Evolutionary conservation across 2,329 filamentous ascomycete species (phyloP), one percentile per base, ranked within the genome.

Genomic region (Pochonia chlamydosporia): DNA sequence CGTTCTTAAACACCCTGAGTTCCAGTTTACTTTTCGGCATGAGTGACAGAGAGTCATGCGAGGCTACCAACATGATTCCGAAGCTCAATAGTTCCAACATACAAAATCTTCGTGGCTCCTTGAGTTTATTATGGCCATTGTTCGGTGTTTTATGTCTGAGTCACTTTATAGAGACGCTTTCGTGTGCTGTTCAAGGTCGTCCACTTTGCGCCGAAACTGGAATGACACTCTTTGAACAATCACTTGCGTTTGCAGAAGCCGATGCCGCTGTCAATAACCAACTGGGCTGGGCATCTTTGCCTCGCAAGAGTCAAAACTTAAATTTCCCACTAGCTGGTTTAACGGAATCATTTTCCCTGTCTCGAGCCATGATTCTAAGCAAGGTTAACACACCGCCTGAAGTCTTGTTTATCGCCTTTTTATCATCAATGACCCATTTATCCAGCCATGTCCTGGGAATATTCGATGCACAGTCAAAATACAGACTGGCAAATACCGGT

Each of bases 221-320:
- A 16, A 96, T 97, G 88, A 96, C 91, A 0, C 79, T 96, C 2
- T 96, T 97, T 59, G 93, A 99, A 63, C 91, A 96, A 61, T 96
- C 91, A 0, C 74, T 99, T 8, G 92, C 92, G 3, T 99, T 97
- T 68, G 89, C 92, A 10, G 93, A 99, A 66, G 92, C 92, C 8
- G 93, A 99, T 63, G 85, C 88, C 25, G 87, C 91, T 53, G 84
- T 96, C 40, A 84, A 84, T 56, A 87, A 84, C 54, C 87, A 90
- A 43, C 78, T 96, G 13, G 85, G 85, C 11, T 81, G 90, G 64
- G 82, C 84, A 0, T 58, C 81, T 1, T 85, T 87, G 53, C 61
- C 76, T 46, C 72, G 76, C 39, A 65, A 69, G 11, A 67, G 70
- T 23, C 67, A 71, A 24, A 59, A 67, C 21, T 57, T 68, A 2